phyloP scores from a whole-genome alignment of 306 rosid genomes.

The Neltuma alba region DNA sequence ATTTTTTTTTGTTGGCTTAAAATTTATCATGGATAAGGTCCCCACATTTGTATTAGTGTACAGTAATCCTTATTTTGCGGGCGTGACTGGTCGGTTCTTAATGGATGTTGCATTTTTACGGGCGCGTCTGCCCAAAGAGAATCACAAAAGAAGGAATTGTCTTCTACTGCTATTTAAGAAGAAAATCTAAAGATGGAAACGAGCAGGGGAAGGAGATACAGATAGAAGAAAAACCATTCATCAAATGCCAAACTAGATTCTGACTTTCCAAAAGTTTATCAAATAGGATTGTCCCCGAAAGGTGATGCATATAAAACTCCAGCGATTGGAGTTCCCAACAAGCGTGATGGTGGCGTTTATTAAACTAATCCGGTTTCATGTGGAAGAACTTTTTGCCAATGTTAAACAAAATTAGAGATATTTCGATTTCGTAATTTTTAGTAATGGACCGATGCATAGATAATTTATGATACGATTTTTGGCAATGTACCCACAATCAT shows the following conservation, averaged over 20 bases:
- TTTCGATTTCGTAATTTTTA: too few species aligned
- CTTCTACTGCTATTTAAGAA: not conserved
- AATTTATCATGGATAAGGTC: not conserved
- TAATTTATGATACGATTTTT: too few species aligned
- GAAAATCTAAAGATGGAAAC: not conserved
- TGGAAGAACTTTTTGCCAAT: too few species aligned
- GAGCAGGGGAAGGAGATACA: not conserved
- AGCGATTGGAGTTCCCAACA: too few species aligned
- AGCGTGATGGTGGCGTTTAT: too few species aligned
- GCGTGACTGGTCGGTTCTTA: not conserved
- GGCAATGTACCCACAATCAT: not conserved
- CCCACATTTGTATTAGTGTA: not conserved
- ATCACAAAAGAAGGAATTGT: not conserved
- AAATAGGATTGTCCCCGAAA: too few species aligned
- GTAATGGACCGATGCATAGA: not conserved
- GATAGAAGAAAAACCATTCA: not conserved
- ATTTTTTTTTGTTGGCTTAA: not conserved
- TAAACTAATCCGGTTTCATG: too few species aligned
- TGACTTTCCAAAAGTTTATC: too few species aligned
- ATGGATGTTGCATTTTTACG: not conserved
- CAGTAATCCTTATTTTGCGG: not conserved
- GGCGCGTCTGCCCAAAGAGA: not conserved
- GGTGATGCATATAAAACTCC: too few species aligned
- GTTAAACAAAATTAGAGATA: too few species aligned
- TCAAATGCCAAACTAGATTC: not conserved